Conservation (phyloP, 306 rosid species). For the Malus asiatica region DNA sequence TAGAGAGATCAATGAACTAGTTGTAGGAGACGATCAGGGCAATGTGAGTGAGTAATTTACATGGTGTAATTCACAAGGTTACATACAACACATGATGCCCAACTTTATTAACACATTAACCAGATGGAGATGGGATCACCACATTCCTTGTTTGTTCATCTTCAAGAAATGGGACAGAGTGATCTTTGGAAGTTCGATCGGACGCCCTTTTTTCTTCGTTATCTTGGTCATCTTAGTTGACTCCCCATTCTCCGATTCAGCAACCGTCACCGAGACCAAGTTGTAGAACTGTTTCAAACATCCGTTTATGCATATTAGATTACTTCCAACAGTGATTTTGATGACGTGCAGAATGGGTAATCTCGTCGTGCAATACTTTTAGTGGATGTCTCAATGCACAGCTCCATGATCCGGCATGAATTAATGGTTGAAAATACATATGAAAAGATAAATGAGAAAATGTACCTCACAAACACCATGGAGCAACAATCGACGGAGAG, state of each 20-base stretch:
- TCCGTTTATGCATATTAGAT: not conserved
- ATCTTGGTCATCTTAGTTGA: slow-evolving; percentile 55
- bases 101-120: slow-evolving; percentile 17
- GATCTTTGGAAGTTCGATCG: slow-evolving; percentile 47
- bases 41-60: slow-evolving; percentile 16
- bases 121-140: slow-evolving; percentile 38
- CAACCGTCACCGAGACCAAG: slow-evolving; percentile 55
- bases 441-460: not conserved
- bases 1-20: slow-evolving; percentile 1
- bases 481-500: slow-evolving; percentile 73
- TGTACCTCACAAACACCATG: slow-evolving; percentile 96
- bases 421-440: too few species aligned
- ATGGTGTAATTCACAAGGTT: not conserved
- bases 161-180: slow-evolving; percentile 67
- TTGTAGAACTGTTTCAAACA: slow-evolving; percentile 67
- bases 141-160: slow-evolving; percentile 78
- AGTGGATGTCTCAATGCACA: not conserved
- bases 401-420: not conserved
- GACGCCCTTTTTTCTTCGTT: slow-evolving; percentile 50
- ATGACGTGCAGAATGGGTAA: not conserved
- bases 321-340: not conserved
- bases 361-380: not conserved
- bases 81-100: not conserved
- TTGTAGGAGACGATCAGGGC: slow-evolving; percentile 12
- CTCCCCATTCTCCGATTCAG: slow-evolving; percentile 21